Evolutionary conservation across 2,329 filamentous ascomycete genomes (phyloP).

Genomic region (Endocalyx cinctus): DNA sequence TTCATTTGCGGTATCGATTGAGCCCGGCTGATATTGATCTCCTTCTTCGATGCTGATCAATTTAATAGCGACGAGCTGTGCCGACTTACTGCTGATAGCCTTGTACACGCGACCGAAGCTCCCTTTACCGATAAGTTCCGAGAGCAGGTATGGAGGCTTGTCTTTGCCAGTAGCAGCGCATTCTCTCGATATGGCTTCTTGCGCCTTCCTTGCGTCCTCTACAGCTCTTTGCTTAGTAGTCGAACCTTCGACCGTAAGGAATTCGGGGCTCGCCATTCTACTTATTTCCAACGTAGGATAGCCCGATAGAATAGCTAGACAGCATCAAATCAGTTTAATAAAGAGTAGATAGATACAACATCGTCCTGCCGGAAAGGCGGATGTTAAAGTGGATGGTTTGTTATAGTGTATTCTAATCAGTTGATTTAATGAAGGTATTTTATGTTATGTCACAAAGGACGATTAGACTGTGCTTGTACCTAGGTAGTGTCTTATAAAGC

Average conservation of each 20-base stretch:
- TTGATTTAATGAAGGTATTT: too few relatives aligned
- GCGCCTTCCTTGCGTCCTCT: slow-evolving; percentile 68
- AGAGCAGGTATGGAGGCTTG: slow-evolving; percentile 62
- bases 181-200: slow-evolving; percentile 57
- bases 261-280: too few relatives aligned
- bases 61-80: slow-evolving; percentile 66
- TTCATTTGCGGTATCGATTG: slow-evolving; percentile 64
- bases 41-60: slow-evolving; percentile 80
- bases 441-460: too few relatives aligned
- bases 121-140: slow-evolving; percentile 71
- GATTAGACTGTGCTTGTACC: too few relatives aligned
- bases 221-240: slow-evolving; percentile 47
- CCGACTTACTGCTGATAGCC: slow-evolving; percentile 41
- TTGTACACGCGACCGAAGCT: slow-evolving; percentile 73
- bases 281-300: too few relatives aligned
- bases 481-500: too few relatives aligned
- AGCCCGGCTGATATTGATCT: slow-evolving; percentile 61
- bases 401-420: too few relatives aligned
- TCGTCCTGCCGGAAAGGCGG: too few relatives aligned
- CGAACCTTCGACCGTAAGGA: slow-evolving; percentile 16
- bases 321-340: too few relatives aligned
- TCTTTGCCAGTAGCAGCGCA: slow-evolving; percentile 56
- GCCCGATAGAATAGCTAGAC: too few relatives aligned
- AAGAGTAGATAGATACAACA: too few relatives aligned
- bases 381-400: too few relatives aligned